These are phyloP conservation scores for Calocybe indica DNA, from an alignment of 768 basidiomycete species.

Conservation along the genomic window DNA sequence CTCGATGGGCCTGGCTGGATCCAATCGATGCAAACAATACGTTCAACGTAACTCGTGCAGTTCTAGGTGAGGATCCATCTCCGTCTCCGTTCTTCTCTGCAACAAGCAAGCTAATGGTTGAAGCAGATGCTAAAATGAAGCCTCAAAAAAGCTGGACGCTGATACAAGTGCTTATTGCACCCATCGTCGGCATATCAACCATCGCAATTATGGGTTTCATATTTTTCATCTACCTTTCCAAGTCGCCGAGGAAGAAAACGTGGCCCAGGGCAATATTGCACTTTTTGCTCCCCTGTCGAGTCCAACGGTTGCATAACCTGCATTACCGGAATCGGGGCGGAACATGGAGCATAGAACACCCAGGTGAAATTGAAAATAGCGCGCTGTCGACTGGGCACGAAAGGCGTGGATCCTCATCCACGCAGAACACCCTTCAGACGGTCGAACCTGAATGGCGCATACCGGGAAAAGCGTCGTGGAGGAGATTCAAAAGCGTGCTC, in stretches of 20 bases:
- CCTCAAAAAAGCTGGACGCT: not conserved
- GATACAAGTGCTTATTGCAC: slow-evolving; percentile 6
- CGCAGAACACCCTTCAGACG: not conserved
- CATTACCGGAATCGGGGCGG: not conserved
- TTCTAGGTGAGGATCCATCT: slow-evolving; percentile 5
- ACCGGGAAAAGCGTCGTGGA: no score
- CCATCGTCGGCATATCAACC: slow-evolving; percentile 4
- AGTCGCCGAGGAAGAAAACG: not conserved
- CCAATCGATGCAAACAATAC: not conserved
- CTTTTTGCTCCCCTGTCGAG: not conserved
- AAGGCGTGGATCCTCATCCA: not conserved
- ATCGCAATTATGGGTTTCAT: not conserved
- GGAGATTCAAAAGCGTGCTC: no score
- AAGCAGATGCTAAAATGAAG: not conserved
- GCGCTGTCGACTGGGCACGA: not conserved
- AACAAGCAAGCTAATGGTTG: slow-evolving; percentile 1
- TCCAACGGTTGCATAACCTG: slow-evolving; percentile 8
- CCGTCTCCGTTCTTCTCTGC: not conserved
- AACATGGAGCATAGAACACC: slow-evolving; percentile 13
- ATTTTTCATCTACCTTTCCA: slow-evolving; percentile 2
- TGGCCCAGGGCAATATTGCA: not conserved
- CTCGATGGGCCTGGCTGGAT: not conserved
- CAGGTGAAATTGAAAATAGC: slow-evolving; percentile 7
- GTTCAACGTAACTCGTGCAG: not conserved
- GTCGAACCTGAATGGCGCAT: no score